These are phyloP conservation scores for Sanguinoderma infundibulare DNA, from an alignment of 1,284 basidiomycete genomes.

Conservation along the genomic window DNA sequence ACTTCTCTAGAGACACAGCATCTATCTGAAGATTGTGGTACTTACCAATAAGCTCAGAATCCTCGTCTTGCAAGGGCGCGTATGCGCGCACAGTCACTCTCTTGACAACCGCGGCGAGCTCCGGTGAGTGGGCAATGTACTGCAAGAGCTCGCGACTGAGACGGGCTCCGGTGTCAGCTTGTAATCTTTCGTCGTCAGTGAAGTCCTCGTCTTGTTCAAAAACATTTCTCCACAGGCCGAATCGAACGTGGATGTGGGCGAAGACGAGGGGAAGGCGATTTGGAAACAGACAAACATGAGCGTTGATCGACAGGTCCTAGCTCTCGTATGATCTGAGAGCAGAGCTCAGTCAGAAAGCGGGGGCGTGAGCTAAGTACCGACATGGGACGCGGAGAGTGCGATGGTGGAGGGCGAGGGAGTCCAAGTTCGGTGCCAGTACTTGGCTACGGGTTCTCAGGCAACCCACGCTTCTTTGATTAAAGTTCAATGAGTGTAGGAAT, in stretches of 20 bases:
- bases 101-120: neutral
- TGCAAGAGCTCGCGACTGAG: neutral
- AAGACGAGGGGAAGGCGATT: neutral
- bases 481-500: no score
- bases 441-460: no score
- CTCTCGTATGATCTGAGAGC: neutral
- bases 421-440: no score
- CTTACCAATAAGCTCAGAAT: neutral
- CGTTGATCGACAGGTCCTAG: neutral
- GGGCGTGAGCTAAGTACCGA: no score
- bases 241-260: neutral
- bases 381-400: no score
- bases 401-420: no score
- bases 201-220: neutral
- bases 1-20: neutral
- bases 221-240: neutral
- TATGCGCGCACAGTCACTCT: neutral
- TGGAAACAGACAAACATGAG: neutral
- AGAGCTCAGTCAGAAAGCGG: conserved; percentile 1
- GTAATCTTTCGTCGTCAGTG: neutral
- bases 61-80: neutral
- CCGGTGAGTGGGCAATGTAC: neutral
- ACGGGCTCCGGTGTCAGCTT: neutral
- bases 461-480: no score
- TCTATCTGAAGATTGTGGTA: neutral